Conservation (phyloP, 805 yeast species). For the Tanozyma kutaoensis region DNA sequence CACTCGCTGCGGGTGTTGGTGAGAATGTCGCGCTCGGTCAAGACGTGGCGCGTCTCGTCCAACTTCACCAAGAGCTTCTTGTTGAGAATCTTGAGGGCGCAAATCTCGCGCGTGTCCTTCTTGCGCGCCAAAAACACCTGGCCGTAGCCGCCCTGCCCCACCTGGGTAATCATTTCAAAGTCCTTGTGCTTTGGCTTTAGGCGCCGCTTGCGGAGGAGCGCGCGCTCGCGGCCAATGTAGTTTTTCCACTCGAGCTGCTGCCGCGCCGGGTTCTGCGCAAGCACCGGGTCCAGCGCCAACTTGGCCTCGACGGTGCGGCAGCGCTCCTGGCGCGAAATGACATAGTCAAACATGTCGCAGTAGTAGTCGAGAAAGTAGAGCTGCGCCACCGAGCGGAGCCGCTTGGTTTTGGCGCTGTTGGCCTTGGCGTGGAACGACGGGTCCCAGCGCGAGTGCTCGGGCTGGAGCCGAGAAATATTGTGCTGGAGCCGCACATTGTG, state of each 20-base stretch:
- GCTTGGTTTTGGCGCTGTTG: conserved; percentile 60
- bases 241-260: conserved; percentile 50
- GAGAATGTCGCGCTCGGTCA: conserved; percentile 91
- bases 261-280: conserved; percentile 13
- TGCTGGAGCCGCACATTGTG: conserved; percentile 11
- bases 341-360: conserved; percentile 90
- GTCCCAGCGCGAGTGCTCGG: conserved; percentile 9
- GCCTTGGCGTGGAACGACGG: conserved; percentile 45
- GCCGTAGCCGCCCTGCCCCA: conserved; percentile 99
- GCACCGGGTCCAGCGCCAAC: conserved; percentile 37
- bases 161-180: conserved; percentile 93
- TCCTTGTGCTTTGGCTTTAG: conserved; percentile 89
- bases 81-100: conserved; percentile 87
- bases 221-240: conserved; percentile 76
- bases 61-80: conserved; percentile 75
- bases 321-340: conserved; percentile 76
- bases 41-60: conserved; percentile 90
- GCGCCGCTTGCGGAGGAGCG: conserved; percentile 75
- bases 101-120: conserved; percentile 86
- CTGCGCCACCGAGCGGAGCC: conserved; percentile 85
- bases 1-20: conserved; percentile 95
- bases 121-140: conserved; percentile 95
- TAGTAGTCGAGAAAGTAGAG: conserved; percentile 90
- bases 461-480: conserved; percentile 9
- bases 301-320: conserved; percentile 54